Evolutionary conservation across 441 rosid species (phyloP), one percentile per base, ranked within the genome.

Genomic region (Euphorbia corollata): DNA sequence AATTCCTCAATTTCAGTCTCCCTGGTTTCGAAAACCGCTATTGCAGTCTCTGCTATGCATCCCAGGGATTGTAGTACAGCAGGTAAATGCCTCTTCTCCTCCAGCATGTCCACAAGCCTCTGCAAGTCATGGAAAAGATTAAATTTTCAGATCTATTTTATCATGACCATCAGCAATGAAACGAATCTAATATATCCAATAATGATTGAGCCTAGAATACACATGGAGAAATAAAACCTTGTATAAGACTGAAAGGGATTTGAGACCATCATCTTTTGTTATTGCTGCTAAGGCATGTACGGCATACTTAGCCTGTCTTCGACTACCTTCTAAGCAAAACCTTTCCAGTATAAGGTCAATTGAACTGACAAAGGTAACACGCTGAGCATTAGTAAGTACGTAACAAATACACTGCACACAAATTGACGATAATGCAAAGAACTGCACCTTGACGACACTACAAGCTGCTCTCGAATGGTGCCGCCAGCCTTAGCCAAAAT

Each of bases 201-300:
- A 5, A 32, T 63, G 51, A 23, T 3, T n/a, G 11, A 3, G 19
- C 11, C 45, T 34, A 61, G 60, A 43, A 56, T 19, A 64, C 7
- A 30, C 55, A 51, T 27, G 59, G 27, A 62, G 59, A 32, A 56
- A 43, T 7, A 64, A 24, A 60, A 88, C 99, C 97, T 96, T 96
- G 86, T 96, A 96, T 51, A 96, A 73, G 82, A 96, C 96, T 72
- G 99, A 96, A 57, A 96, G 96, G 45, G 99, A 89, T 83, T 85
- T 96, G 58, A 96, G 86, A 57, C 99, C 99, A 54, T 96, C 99
- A 75, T 96, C 99, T 82, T 90, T 92, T 69, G 97, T 90, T 84
- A 96, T 96, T 68, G 99, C 92, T 77, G 97, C 99, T 34, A 96
- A 83, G 32, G 98, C 97, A 79, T 87, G 97, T 67, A 96, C 99